Conservation (phyloP, 352 stramenopile genomes). For the Phytophthora brassicae region DNA sequence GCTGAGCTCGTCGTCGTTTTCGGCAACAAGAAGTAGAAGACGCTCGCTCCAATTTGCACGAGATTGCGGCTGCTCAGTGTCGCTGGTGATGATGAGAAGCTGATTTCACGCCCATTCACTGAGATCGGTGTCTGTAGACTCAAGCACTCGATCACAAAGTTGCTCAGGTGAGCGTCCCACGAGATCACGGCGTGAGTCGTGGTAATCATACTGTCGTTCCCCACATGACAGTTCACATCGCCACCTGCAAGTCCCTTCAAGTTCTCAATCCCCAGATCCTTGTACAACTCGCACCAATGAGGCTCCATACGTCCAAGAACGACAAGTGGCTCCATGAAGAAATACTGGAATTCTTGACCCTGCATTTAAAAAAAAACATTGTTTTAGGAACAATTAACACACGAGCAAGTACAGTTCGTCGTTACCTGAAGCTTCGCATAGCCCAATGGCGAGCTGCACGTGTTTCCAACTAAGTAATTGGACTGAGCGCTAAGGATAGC, state of each 20-base stretch:
- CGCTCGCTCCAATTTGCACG: constrained; percentile 67
- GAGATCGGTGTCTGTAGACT: constrained; percentile 51
- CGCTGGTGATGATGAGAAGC: constrained; percentile 47
- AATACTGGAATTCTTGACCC: constrained; percentile 65
- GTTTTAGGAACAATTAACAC: constrained; percentile 1
- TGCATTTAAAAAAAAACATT: constrained; percentile 24
- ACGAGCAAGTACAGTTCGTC: constrained; percentile 1
- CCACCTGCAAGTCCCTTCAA: constrained; percentile 53
- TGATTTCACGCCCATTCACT: constrained; percentile 67
- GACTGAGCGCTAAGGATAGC: constrained; percentile 43
- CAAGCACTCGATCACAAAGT: constrained; percentile 75
- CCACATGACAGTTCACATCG: constrained; percentile 71
- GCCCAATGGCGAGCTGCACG: constrained; percentile 40
- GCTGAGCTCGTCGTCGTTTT: constrained; percentile 18
- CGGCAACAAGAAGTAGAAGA: constrained; percentile 81
- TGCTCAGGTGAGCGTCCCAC: constrained; percentile 46
- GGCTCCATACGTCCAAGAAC: constrained; percentile 64
- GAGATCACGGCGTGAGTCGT: constrained; percentile 64
- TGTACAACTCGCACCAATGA: constrained; percentile 65
- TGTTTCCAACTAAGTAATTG: constrained; percentile 29
- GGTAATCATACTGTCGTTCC: constrained; percentile 61
- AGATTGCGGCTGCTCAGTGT: constrained; percentile 52
- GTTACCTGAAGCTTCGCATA: constrained; percentile 80
- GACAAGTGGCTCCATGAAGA: constrained; percentile 63
- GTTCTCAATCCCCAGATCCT: constrained; percentile 43